Conservation (phyloP, 805 yeast species). For the Cyberlindnera maritima region DNA sequence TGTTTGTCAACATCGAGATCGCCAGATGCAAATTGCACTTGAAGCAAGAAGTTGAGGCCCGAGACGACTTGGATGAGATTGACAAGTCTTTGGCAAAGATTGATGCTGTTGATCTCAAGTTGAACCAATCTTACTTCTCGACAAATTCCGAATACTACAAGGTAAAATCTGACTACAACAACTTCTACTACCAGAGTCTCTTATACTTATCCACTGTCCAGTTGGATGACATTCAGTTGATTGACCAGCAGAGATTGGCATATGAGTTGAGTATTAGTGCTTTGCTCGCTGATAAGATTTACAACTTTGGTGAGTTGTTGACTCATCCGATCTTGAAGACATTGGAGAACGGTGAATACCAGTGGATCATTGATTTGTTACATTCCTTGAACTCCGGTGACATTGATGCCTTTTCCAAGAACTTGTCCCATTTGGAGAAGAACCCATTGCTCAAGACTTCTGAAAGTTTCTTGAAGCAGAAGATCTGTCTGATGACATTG, state of each 20-base stretch:
- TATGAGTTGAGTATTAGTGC: conserved; percentile 85
- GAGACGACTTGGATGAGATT: conserved; percentile 62
- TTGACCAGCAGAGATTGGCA: conserved; percentile 50
- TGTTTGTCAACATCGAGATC: conserved; percentile 65
- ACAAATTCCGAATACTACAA: conserved; percentile 76
- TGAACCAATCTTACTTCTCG: conserved; percentile 81
- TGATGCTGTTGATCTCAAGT: conserved; percentile 55
- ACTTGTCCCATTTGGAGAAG: conserved; percentile 39
- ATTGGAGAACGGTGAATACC: conserved; percentile 45
- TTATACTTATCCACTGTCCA: conserved; percentile 77
- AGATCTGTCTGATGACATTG: conserved; percentile 88
- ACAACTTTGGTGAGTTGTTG: conserved; percentile 92
- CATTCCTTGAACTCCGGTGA: conserved; percentile 76
- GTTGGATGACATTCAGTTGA: conserved; percentile 36
- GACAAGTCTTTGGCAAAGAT: conserved; percentile 54
- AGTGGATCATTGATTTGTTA: conserved; percentile 73
- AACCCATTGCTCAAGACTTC: conserved; percentile 57
- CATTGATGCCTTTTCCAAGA: conserved; percentile 59
- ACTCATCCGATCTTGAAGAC: conserved; percentile 77
- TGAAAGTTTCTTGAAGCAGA: conserved; percentile 74
- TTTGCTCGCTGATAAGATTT: conserved; percentile 83
- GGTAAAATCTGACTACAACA: conserved; percentile 72
- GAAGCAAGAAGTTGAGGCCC: conserved; percentile 55
- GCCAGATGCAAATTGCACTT: conserved; percentile 66
- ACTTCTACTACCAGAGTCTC: conserved; percentile 77